A percentile compares a stretch with the other conserved stretches of the same genome.
Evolutionary conservation across 495 filamentous ascomycete genomes (phyloP).

Genomic region (Geopyxis carbonaria): DNA sequence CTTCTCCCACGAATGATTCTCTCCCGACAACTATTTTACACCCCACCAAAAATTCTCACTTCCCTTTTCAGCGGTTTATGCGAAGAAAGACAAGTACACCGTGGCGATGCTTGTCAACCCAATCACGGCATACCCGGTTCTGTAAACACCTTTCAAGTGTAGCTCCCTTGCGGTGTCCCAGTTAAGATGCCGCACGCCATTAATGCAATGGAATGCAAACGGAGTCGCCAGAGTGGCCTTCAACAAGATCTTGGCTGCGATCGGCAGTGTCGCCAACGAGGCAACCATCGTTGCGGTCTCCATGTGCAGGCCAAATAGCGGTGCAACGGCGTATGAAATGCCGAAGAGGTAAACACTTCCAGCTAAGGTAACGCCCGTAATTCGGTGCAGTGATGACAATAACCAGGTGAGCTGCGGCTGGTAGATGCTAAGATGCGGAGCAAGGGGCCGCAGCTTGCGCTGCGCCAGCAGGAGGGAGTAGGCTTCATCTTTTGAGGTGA

Average conservation of each 20-base stretch:
- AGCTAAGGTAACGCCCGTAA: conserved; percentile 58
- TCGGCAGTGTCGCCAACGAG: conserved; percentile 54
- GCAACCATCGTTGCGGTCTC: conserved; percentile 65
- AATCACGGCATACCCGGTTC: conserved; percentile 58
- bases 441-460: conserved; percentile 65
- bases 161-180: conserved; percentile 66
- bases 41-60: too few relatives aligned
- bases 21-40: too few relatives aligned
- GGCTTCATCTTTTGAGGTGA: conserved; percentile 29
- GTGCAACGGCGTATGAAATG: conserved; percentile 65
- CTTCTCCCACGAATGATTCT: too few relatives aligned
- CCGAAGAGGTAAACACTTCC: conserved; percentile 70
- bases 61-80: too few relatives aligned
- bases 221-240: conserved; percentile 64
- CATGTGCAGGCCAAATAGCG: conserved; percentile 67
- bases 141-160: conserved; percentile 50
- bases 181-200: conserved; percentile 75
- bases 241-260: conserved; percentile 47
- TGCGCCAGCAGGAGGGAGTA: conserved; percentile 64
- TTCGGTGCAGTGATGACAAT: conserved; percentile 51
- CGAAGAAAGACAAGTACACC: conserved; percentile 25
- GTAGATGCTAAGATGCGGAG: conserved; percentile 85
- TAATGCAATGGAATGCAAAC: conserved; percentile 72
- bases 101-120: conserved; percentile 47
- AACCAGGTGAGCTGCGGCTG: conserved; percentile 76